phyloP scores from a whole-genome alignment of 148 eudicot species.

The Diospyros kaki region DNA sequence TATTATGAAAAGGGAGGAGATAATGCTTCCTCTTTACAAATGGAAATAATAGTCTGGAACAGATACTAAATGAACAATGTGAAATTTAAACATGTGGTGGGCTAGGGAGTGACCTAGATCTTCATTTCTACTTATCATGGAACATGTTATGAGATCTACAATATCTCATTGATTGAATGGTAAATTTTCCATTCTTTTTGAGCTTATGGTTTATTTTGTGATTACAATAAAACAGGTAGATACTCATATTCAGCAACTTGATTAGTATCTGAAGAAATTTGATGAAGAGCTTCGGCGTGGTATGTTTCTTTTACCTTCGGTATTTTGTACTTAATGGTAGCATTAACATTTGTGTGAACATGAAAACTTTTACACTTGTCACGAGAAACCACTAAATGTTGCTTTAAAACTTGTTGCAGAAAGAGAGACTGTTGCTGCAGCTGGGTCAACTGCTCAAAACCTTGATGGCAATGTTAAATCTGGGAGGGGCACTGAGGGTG shows the following conservation, averaged over 20 bases:
- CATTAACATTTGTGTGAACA: neutral
- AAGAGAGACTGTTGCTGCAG: conserved; percentile 51
- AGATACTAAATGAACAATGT: too few relatives aligned
- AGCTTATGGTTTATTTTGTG: neutral
- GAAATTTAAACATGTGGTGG: too few relatives aligned
- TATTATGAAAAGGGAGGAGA: too few relatives aligned
- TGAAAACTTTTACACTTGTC: neutral
- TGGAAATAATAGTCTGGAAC: too few relatives aligned
- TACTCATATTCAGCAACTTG: conserved; percentile 90
- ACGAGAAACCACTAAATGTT: neutral
- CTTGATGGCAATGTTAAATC: conserved; percentile 49
- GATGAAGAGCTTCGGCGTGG: conserved; percentile 84
- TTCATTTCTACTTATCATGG: neutral
- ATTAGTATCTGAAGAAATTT: conserved; percentile 74
- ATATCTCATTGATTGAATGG: neutral
- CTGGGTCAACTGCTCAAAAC: conserved; percentile 50
- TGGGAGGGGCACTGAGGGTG: conserved; percentile 55
- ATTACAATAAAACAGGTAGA: conserved; percentile 56
- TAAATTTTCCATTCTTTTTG: neutral
- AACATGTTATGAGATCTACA: conserved; percentile 1
- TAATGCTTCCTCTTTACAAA: too few relatives aligned
- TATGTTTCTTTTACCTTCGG: conserved; percentile 22
- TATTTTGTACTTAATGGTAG: conserved; percentile 5
- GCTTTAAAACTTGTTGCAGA: conserved; percentile 36
- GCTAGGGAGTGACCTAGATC: too few relatives aligned